Percentiles rank a stretch among this genome's conserved stretches.
These are phyloP conservation scores for Digitaria exilis DNA, from an alignment of 202 grass and related monocot genomes.

Conservation along the genomic window DNA sequence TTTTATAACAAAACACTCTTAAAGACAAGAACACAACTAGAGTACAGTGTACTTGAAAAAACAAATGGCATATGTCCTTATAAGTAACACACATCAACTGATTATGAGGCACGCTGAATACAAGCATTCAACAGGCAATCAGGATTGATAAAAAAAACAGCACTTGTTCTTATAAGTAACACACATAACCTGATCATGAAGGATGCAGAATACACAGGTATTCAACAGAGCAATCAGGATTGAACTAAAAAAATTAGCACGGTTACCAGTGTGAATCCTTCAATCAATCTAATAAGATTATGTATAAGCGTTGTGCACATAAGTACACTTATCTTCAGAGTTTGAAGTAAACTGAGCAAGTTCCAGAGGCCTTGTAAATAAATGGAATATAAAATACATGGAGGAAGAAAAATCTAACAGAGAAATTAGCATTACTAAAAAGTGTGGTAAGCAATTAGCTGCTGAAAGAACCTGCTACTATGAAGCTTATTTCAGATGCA, in stretches of 20 bases:
- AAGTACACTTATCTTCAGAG: not conserved
- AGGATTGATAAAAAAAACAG: no score
- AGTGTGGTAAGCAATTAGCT: not conserved
- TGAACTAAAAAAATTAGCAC: not conserved
- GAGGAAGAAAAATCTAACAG: not conserved
- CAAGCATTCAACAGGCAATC: no score
- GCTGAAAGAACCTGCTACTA: not conserved
- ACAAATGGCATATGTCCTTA: not conserved
- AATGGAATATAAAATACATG: not conserved
- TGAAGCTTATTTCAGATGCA: slow-evolving; percentile 12
- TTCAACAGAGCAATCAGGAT: not conserved
- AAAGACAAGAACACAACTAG: not conserved
- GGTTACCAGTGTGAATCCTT: not conserved
- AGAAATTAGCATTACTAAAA: not conserved
- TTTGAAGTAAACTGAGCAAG: slow-evolving; percentile 1
- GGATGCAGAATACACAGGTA: not conserved
- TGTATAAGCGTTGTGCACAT: not conserved
- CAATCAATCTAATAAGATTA: slow-evolving; percentile 2
- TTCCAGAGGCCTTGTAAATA: not conserved
- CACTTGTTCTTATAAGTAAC: no score
- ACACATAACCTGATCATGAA: no score
- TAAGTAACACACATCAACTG: not conserved
- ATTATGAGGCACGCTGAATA: no score
- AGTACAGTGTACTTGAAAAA: not conserved
- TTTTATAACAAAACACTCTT: slow-evolving; percentile 1